Evolutionary conservation across 306 rosid genomes (phyloP).

Genomic region (Medicago truncatula): MtrunA17r5.0-ANR NC_053045.1:49433501-49434000

Average conservation of each 20-base stretch:
- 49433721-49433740: no score
- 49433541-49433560: constrained; percentile 79
- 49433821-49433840: constrained; percentile 77
- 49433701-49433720: no score
- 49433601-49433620: constrained; percentile 44
- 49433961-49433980: constrained; percentile 7
- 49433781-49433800: neutral
- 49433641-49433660: no score
- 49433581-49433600: constrained; percentile 56
- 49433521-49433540: constrained; percentile 64
- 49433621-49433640: no score
- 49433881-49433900: constrained; percentile 57
- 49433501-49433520: constrained; percentile 61
- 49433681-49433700: no score
- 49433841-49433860: constrained; percentile 52
- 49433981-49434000: neutral
- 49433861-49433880: constrained; percentile 83
- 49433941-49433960: neutral
- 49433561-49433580: constrained; percentile 66
- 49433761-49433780: no score
- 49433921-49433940: neutral
- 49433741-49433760: no score
- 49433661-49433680: no score
- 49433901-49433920: constrained; percentile 8
- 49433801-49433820: constrained; percentile 72